Percentiles rank a stretch among this genome's conserved stretches.
These are phyloP conservation scores for Axilococcus clingmanii DNA, from an alignment of 139 green algal species.

Conservation along the genomic window DNA sequence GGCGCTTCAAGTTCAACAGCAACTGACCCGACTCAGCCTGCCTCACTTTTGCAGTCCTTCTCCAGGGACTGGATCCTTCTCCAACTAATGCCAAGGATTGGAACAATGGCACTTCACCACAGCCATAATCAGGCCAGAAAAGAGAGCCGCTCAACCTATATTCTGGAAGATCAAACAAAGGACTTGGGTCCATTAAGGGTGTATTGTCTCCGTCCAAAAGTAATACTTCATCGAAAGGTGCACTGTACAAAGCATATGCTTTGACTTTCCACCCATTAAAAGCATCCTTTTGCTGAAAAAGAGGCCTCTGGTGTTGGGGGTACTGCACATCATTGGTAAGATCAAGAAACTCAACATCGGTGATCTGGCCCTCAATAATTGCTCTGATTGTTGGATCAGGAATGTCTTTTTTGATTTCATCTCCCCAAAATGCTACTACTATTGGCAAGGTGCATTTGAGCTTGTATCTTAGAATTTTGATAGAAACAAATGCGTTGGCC, in stretches of 20 bases:
- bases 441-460: constrained; percentile 10
- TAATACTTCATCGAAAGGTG: constrained; percentile 14
- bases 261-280: constrained; percentile 22
- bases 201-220: constrained; percentile 32
- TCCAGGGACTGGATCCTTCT: neutral
- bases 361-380: neutral
- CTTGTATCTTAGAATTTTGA: constrained; percentile 12
- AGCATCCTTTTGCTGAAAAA: neutral
- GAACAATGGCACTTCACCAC: constrained; percentile 10
- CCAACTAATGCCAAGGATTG: constrained; percentile 13
- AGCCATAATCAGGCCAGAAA: constrained; percentile 37
- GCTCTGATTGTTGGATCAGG: neutral
- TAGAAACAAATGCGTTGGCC: constrained; percentile 13
- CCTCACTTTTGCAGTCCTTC: constrained; percentile 1
- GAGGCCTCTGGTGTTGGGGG: constrained; percentile 1
- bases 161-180: constrained; percentile 16
- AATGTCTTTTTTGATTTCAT: neutral
- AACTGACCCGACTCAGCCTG: constrained; percentile 34
- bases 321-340: neutral
- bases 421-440: constrained; percentile 17
- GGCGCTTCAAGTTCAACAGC: constrained; percentile 16
- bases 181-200: constrained; percentile 10
- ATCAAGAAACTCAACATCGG: constrained; percentile 8
- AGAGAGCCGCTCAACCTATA: constrained; percentile 17
- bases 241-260: constrained; percentile 9